These are phyloP conservation scores for Inga leiocalycina DNA, from an alignment of 306 rosid species.

Conservation along the genomic window DNA sequence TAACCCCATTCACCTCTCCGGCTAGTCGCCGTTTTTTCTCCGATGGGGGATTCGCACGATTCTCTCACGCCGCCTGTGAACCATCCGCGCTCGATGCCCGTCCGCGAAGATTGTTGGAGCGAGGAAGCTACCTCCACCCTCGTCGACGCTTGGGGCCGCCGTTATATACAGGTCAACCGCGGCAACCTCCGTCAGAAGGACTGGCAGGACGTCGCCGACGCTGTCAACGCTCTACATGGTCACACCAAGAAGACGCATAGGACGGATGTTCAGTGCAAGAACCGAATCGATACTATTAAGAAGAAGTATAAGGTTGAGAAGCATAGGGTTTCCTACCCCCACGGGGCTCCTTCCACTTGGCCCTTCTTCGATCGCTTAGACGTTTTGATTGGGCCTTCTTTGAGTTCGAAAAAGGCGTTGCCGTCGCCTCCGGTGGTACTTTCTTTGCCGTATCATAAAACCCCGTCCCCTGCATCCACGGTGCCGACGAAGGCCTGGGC, in stretches of 20 bases:
- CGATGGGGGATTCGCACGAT: constrained; percentile 74
- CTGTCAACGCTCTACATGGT: constrained; percentile 93
- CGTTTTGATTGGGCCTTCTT: constrained; percentile 60
- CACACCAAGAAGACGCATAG: constrained; percentile 87
- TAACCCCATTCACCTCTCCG: not conserved
- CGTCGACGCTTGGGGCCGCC: constrained; percentile 91
- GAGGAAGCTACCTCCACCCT: constrained; percentile 92
- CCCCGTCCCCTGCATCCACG: constrained; percentile 34
- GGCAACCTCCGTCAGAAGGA: constrained; percentile 98
- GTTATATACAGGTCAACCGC: constrained; percentile 89
- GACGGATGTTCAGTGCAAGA: constrained; percentile 95
- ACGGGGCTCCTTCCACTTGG: constrained; percentile 67
- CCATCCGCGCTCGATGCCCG: constrained; percentile 66
- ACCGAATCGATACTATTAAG: constrained; percentile 91
- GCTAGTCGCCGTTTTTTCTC: not conserved
- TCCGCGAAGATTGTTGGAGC: constrained; percentile 97
- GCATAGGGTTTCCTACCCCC: constrained; percentile 73
- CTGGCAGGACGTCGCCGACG: constrained; percentile 97
- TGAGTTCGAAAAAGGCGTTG: constrained; percentile 48
- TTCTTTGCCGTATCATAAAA: constrained; percentile 59
- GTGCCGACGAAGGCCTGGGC: constrained; percentile 45
- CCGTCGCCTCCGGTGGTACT: constrained; percentile 73
- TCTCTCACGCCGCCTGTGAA: constrained; percentile 51
- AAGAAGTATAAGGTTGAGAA: constrained; percentile 94
- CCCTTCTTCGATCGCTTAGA: constrained; percentile 78